Percentiles rank a stretch among this genome's conserved stretches.
Conservation (phyloP, 345 rosid species). For the Alliaria petiolata region DNA sequence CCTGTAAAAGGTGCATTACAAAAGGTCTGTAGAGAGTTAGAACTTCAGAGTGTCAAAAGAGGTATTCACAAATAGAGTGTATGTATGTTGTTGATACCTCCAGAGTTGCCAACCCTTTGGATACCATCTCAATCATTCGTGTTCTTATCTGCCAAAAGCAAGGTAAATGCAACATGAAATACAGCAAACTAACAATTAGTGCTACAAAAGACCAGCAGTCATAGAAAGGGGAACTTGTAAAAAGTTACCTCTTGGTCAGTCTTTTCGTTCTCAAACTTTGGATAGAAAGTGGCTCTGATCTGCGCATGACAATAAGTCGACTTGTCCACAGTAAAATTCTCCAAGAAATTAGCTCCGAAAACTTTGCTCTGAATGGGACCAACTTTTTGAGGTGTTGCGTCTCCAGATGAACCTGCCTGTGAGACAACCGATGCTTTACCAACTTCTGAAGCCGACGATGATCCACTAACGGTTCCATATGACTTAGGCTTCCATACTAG, state of each 20-base stretch:
- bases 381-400: conserved; percentile 23
- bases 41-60: background rate
- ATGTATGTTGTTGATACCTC: conserved; percentile 52
- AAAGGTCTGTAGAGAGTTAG: conserved; percentile 1
- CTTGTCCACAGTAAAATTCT: conserved; percentile 62
- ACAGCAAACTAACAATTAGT: background rate
- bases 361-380: conserved; percentile 40
- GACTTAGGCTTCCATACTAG: conserved; percentile 53
- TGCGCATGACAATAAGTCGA: conserved; percentile 62
- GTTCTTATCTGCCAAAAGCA: conserved; percentile 55
- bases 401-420: conserved; percentile 21
- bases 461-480: conserved; percentile 52
- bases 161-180: background rate
- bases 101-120: conserved; percentile 73
- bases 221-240: background rate
- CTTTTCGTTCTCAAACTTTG: conserved; percentile 97
- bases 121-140: conserved; percentile 89
- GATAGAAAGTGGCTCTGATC: conserved; percentile 95
- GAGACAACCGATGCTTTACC: conserved; percentile 5
- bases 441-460: conserved; percentile 24
- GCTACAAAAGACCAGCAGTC: background rate
- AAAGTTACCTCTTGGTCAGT: conserved; percentile 84
- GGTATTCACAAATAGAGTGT: background rate
- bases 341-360: conserved; percentile 44
- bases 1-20: conserved; percentile 46